These are phyloP conservation scores for Thuidium tamariscinum DNA, from an alignment of 225 moss, liverwort and hornwort species.

Conservation along the genomic window DNA sequence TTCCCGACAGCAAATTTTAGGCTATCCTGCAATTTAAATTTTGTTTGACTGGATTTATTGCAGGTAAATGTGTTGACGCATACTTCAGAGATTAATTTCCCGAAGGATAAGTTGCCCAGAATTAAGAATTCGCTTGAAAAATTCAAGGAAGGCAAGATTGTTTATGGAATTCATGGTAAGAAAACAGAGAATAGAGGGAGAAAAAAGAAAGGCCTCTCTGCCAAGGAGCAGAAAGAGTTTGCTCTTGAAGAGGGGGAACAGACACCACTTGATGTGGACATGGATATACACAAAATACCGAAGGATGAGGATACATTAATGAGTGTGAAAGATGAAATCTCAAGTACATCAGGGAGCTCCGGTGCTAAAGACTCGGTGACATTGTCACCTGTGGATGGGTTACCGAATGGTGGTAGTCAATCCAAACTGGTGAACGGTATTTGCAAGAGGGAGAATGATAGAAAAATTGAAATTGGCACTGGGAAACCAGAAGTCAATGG, in stretches of 20 bases:
- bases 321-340: conserved; percentile 7
- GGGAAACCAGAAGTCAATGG: not conserved
- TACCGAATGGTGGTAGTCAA: not conserved
- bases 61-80: conserved; percentile 95
- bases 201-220: conserved; percentile 5
- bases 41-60: not conserved
- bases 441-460: not conserved
- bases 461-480: not conserved
- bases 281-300: not conserved
- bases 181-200: not conserved
- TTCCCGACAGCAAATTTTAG: not conserved
- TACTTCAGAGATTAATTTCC: conserved; percentile 52
- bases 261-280: not conserved
- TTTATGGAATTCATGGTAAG: conserved; percentile 7
- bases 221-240: not conserved
- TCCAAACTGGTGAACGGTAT: not conserved
- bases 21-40: not conserved
- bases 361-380: not conserved
- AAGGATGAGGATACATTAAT: not conserved
- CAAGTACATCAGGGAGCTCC: conserved; percentile 2
- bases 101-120: conserved; percentile 8
- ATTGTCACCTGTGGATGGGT: not conserved
- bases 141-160: conserved; percentile 22
- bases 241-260: not conserved
- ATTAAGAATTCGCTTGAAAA: conserved; percentile 17